Evolutionary conservation across 257 asterid species (phyloP).

Genomic region (Lantana camara): DNA sequence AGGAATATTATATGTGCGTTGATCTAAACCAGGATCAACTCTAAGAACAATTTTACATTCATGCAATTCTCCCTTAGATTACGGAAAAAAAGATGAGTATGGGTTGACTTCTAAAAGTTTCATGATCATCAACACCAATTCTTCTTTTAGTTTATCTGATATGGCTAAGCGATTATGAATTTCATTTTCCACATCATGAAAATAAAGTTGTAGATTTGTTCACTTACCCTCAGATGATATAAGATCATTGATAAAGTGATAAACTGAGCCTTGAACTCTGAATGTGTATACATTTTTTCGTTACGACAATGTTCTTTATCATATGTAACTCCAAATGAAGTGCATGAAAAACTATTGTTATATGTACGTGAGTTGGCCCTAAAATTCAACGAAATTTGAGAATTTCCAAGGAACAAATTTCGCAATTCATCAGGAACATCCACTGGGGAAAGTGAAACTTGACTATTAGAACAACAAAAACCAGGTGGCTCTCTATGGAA

Average conservation of each 20-base stretch:
- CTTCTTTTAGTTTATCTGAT: neutral
- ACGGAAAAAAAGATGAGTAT: too few relatives aligned
- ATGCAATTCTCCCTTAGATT: too few relatives aligned
- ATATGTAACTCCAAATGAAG: neutral
- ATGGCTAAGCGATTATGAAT: neutral
- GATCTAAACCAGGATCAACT: neutral
- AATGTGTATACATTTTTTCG: neutral
- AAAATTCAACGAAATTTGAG: neutral
- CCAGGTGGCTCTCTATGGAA: too few relatives aligned
- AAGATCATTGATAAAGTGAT: neutral
- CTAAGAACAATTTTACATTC: too few relatives aligned
- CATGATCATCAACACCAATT: neutral
- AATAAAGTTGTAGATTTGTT: neutral
- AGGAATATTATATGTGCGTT: neutral
- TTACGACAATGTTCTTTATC: neutral
- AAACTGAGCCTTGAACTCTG: neutral
- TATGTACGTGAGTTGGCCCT: neutral
- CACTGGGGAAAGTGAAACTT: neutral
- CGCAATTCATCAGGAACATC: neutral
- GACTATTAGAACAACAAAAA: neutral
- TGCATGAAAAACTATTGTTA: neutral
- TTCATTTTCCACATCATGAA: neutral
- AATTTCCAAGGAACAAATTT: neutral
- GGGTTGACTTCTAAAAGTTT: too few relatives aligned
- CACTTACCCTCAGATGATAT: neutral